phyloP scores from a whole-genome alignment of 2,329 filamentous ascomycete genomes.

The Colletotrichum sp. region DNA sequence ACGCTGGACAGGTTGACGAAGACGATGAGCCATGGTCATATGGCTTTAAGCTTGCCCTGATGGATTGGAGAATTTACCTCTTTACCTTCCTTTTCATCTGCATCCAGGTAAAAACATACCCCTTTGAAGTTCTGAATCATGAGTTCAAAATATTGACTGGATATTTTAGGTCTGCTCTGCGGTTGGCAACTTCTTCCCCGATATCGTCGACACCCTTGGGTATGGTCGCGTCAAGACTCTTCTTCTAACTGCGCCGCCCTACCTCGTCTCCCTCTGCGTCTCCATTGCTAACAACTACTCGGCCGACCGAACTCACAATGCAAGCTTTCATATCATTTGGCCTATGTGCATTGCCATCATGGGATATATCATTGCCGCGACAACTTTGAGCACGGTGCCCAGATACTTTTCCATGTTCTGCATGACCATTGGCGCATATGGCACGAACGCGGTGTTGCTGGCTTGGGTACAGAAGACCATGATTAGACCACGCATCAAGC shows the following conservation, averaged over 20 bases:
- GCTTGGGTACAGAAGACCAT: background rate
- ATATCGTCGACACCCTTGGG: constrained; percentile 64
- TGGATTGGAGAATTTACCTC: constrained; percentile 44
- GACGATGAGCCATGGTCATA: constrained; percentile 37
- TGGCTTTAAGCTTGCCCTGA: constrained; percentile 56
- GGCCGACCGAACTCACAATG: background rate
- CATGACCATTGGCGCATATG: background rate
- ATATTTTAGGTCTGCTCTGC: constrained; percentile 45
- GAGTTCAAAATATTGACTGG: background rate
- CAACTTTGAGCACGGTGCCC: background rate
- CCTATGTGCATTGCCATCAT: background rate
- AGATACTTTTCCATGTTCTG: background rate
- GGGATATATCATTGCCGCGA: background rate
- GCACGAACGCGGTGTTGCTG: background rate
- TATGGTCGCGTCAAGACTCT: constrained; percentile 60
- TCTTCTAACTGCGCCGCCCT: constrained; percentile 55
- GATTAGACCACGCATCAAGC: background rate
- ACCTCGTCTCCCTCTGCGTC: background rate
- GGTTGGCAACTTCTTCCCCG: constrained; percentile 71
- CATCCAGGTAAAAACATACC: background rate
- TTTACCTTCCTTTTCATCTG: background rate
- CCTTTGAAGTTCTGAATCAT: background rate
- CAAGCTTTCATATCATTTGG: background rate
- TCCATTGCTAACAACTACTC: background rate
- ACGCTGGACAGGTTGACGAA: constrained; percentile 50